A percentile compares a stretch with the other conserved stretches of the same genome.
Evolutionary conservation across 148 eudicot genomes (phyloP).

Genomic region (Rhododendron ferrugineum): DNA sequence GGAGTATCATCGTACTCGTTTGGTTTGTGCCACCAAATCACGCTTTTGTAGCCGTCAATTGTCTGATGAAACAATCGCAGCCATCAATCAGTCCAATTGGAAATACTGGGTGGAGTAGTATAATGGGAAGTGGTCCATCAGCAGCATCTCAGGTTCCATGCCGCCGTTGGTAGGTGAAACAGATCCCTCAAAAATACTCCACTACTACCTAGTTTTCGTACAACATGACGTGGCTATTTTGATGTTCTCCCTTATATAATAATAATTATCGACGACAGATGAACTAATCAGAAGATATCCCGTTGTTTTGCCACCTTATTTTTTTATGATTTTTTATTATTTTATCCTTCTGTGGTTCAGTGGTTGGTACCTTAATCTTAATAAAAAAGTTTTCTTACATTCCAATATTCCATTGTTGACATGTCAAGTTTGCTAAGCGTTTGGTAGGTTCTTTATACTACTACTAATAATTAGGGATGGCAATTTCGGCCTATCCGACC

Average conservation of each 20-base stretch:
- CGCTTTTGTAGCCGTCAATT: not conserved
- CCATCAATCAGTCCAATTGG: not conserved
- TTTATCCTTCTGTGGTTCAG: no score
- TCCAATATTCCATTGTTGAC: not conserved
- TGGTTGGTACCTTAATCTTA: no score
- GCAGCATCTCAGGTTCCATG: not conserved
- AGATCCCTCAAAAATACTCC: not conserved
- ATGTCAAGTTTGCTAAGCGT: not conserved
- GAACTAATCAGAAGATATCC: no score
- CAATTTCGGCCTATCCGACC: no score
- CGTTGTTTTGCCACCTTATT: no score
- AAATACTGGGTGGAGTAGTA: no score
- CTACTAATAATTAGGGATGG: no score
- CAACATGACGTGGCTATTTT: not conserved
- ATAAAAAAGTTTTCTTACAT: not conserved
- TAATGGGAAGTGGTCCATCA: not conserved
- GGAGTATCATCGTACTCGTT: not conserved
- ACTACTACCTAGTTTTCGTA: not conserved
- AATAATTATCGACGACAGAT: no score
- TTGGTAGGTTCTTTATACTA: not conserved
- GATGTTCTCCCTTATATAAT: no score
- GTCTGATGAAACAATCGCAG: not conserved
- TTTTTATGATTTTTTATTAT: no score
- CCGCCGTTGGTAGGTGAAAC: not conserved
- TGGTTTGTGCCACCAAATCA: not conserved